phyloP scores from a whole-genome alignment of 2,329 filamentous ascomycete species.

The Aspergillus sp. region DNA sequence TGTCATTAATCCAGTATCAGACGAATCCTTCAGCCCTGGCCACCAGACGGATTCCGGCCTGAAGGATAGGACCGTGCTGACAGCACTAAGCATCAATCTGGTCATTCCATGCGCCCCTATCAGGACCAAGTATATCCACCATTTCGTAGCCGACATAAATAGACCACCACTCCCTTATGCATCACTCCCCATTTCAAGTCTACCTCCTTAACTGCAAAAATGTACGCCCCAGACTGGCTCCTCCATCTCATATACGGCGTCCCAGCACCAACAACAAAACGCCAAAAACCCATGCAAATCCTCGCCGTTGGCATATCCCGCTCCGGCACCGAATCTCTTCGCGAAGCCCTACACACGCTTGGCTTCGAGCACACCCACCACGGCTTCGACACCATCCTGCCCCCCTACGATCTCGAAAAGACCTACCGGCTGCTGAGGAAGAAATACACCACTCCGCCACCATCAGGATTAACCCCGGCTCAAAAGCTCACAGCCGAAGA shows the following conservation, averaged over 20 bases:
- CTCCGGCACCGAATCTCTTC: constrained; percentile 26
- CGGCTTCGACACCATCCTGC: constrained; percentile 14
- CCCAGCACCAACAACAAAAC: constrained; percentile 1
- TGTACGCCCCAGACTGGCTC: background rate
- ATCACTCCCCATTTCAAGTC: background rate
- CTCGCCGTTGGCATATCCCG: constrained; percentile 24
- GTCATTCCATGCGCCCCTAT: background rate
- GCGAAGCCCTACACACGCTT: constrained; percentile 22
- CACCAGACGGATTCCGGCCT: too few relatives aligned
- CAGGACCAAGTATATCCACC: background rate
- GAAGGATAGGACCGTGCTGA: too few relatives aligned
- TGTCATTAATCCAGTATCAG: too few relatives aligned
- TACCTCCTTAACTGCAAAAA: background rate
- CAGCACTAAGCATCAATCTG: background rate
- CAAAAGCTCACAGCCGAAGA: constrained; percentile 17
- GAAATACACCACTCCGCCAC: constrained; percentile 13
- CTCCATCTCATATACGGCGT: constrained; percentile 5
- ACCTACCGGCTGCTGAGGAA: constrained; percentile 13
- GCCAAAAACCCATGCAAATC: constrained; percentile 18
- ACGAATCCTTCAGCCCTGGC: too few relatives aligned
- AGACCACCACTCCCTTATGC: background rate
- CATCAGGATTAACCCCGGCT: background rate
- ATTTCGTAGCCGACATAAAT: too few relatives aligned
- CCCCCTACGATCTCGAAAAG: background rate
- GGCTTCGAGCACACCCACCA: constrained; percentile 23